Evolutionary conservation across 306 rosid genomes (phyloP), one percentile per base, ranked within the genome.

Genomic region (Sechiopsis laciniata): DNA sequence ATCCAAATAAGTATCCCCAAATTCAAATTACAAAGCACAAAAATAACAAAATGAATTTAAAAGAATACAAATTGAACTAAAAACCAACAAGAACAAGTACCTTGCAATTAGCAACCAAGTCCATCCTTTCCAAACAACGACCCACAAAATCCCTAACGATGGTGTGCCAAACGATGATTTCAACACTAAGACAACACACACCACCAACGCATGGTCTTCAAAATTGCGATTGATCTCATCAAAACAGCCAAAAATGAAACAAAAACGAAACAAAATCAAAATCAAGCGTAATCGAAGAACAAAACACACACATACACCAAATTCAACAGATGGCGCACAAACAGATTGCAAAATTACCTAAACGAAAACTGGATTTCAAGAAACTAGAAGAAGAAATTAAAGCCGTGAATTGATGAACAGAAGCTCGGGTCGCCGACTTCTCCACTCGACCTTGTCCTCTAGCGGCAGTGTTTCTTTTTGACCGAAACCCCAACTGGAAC

Each of bases 41-140:
- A 13, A 54, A 17, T 2, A 10, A 45, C 15, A 55, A 32, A 52
- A 35, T 15, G 40, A 37, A 73, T 3, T 55, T 12, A 70, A 62
- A 65, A 20, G 2, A 26, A 26, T 1, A 26, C 29, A 42, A 80
- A 65, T 21, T 40, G 51, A 20, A 45, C 26, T 29, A 60, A 52
- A 52, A 19, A 32, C 17, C 76, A 75, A 65, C 40, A 63, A 45
- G 13, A 75, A 60, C 6, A 74, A 67, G 78, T 86, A 92, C 96
- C 97, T 92, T 84, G 81, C 95, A 89, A 80, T 80, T 90, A 68
- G 90, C 78, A 37, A 83, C 85, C 83, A 84, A 81, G 84, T 92
- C 97, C 97, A 92, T 92, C 67, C 55, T 37, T 19, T 29, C 46
- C 15, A 64, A 29, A 57, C 37, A 53, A 75, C 68, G 55, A 75